Base-by-base conservation (phyloP, 176 grass and related monocot species). In the Oryza meridionalis region DNA sequence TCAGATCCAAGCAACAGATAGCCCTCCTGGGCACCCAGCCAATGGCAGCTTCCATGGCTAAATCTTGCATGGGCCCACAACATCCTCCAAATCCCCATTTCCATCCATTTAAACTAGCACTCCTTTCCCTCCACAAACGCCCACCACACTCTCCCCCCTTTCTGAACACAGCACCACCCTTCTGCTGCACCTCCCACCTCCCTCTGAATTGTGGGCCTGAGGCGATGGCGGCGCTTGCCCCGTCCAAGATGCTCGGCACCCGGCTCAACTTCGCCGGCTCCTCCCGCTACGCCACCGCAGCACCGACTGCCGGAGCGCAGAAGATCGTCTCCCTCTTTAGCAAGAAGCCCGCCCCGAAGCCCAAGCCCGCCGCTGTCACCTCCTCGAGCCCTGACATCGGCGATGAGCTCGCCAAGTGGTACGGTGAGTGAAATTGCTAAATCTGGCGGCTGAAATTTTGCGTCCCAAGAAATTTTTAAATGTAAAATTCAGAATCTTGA, bases 401-500 rank as follows among this genome's bases (percentile, higher is more conserved):
- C 25, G 96, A 96, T 11, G 96, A 99, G 84, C 90, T 96, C 81
- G 96, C 96, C 77, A 94, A 96, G 93, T 96, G 96, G 94, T 97
- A 97, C 0, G 94, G 92, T 94, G 83, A 88, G 88, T 94, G 70
- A 46, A 22, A 62, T 62, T 62, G 58, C 55, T 62, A 21, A 67
- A 80, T 11, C 72, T 49, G 5, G 11, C 8, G 27, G 24, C 75
- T 24, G 55, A 63, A 21, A 38, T 32, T 21, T 50, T 31, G 29
- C 3, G 29, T 31, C 8, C 21, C 8, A 16, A 13, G 62, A n/a
- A 66, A 24, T 10, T 31, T 74, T 29, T 17, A 10, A 17, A 21
- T 1, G 4, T 17, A 58, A 81, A 31, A 9, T 67, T 62, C 37
- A 17, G 37, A 35, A 70, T 58, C 9, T 69, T 76, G 8, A 9